Base-by-base conservation (phyloP, 208 protist species). In the Naegleria fowleri region DNA sequence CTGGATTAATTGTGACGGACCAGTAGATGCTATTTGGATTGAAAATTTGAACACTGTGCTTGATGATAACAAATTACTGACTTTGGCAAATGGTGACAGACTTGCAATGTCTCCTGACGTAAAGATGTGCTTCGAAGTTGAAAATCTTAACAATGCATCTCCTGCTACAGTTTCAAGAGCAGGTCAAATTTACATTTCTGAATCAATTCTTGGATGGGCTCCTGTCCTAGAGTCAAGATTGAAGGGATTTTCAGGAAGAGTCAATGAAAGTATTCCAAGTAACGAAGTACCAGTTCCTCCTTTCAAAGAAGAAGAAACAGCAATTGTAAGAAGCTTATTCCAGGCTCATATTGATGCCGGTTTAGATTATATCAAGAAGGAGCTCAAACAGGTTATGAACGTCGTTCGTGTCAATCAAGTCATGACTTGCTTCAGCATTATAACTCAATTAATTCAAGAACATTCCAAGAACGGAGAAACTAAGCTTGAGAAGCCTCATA, bases 1-100 rank as follows among this genome's bases (percentile, higher is more conserved):
- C 86, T 98, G 98, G 98, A 97, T 99, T 90, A 93, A 98, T 38
- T 98, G 98, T 90, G 98, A 99, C 93, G 98, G 98, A 9, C 98
- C 98, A n/a, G 98, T 99, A 40, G 98, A 99, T 94, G 97, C 98
- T 43, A 98, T 99, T 92, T 99, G 98, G 98, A 99, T 99, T 95
- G 98, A 99, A 95, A 99, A 99, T 94, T 94, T 99, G 25, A 99
- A 99, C 95, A 99, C 98, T 3, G 98, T 99, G 85, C 96, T 99
- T 22, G 98, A 99, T 93, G 98, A 99, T 94, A 99, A 99, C 96
- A 99, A 99, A 93, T 95, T 98, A 91, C 95, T 99, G n/a, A 99
- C 98, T 36, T 94, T 99, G 13, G 98, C 98, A 39, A 99, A 99
- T 92, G 97, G 97, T 90, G 98, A 99, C 92, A 96, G 98, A 79